Percentiles rank a stretch among this genome's conserved stretches.
These are phyloP conservation scores for Dactylellina drechsleri DNA, from an alignment of 2,329 filamentous ascomycete genomes.

Conservation along the genomic window DNA sequence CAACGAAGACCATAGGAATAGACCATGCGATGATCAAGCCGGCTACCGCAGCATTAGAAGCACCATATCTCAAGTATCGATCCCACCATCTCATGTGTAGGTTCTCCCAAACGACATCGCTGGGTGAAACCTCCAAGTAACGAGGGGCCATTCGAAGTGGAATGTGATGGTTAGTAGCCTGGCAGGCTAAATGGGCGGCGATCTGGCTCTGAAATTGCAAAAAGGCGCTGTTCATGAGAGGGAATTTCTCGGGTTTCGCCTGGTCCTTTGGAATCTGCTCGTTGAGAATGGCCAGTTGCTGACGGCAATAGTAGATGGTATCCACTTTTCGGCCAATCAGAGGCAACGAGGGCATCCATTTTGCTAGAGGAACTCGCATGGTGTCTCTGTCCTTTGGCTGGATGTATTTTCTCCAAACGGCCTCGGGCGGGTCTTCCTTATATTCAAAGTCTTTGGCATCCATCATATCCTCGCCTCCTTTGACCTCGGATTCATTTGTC, in stretches of 20 bases:
- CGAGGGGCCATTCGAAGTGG: constrained; percentile 94
- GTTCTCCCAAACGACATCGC: constrained; percentile 95
- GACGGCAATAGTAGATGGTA: constrained; percentile 89
- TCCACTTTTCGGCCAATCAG: constrained; percentile 90
- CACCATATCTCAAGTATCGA: constrained; percentile 75
- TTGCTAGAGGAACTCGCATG: constrained; percentile 75
- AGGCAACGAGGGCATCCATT: constrained; percentile 82
- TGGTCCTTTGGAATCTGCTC: constrained; percentile 93
- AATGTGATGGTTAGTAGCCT: constrained; percentile 87
- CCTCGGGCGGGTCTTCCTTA: constrained; percentile 69
- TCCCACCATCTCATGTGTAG: constrained; percentile 97
- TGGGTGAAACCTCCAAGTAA: constrained; percentile 90
- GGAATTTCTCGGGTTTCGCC: constrained; percentile 82
- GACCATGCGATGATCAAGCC: constrained; percentile 89
- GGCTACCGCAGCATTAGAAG: constrained; percentile 73
- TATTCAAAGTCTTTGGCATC: constrained; percentile 71
- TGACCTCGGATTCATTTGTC: constrained; percentile 9
- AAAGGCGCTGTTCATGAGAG: constrained; percentile 94
- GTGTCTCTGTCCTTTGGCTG: constrained; percentile 84
- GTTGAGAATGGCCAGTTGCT: constrained; percentile 86
- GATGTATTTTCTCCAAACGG: constrained; percentile 84
- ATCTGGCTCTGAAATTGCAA: constrained; percentile 99
- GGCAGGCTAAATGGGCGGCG: constrained; percentile 97
- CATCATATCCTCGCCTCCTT: constrained; percentile 64
- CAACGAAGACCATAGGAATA: constrained; percentile 88